These are phyloP conservation scores for Themeda triandra DNA, from an alignment of 176 grass and related monocot species.

Conservation along the genomic window DNA sequence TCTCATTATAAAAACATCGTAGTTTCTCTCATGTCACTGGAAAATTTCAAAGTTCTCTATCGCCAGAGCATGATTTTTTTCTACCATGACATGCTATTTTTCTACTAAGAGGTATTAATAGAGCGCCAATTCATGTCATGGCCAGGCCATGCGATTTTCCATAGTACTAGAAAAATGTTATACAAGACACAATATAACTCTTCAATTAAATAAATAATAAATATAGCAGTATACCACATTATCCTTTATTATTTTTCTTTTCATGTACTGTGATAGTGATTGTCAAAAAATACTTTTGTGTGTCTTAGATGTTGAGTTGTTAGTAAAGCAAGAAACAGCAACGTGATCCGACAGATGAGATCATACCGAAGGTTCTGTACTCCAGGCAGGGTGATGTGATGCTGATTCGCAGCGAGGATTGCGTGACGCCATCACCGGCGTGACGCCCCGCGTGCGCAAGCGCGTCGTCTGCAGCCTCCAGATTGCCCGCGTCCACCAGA, in stretches of 20 bases:
- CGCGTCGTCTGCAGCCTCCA: neutral
- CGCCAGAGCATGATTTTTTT: too few relatives aligned
- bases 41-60: too few relatives aligned
- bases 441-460: conserved; percentile 16
- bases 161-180: too few relatives aligned
- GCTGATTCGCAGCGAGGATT: neutral
- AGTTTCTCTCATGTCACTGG: too few relatives aligned
- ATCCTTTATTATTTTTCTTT: neutral
- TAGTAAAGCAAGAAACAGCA: neutral
- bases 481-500: neutral
- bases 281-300: neutral
- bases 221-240: neutral
- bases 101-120: too few relatives aligned
- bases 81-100: too few relatives aligned
- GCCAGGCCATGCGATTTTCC: too few relatives aligned
- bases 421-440: neutral
- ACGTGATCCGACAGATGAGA: neutral
- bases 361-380: rapidly evolving
- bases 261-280: neutral
- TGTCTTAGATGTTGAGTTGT: neutral
- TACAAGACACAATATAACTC: too few relatives aligned
- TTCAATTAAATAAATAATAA: too few relatives aligned
- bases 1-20: too few relatives aligned
- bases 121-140: too few relatives aligned
- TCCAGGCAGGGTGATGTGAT: too few relatives aligned